Percentiles rank a stretch among this genome's conserved stretches.
These are phyloP conservation scores for Penicillium samsonianum DNA, from an alignment of 495 filamentous ascomycete genomes.

Conservation along the genomic window DNA sequence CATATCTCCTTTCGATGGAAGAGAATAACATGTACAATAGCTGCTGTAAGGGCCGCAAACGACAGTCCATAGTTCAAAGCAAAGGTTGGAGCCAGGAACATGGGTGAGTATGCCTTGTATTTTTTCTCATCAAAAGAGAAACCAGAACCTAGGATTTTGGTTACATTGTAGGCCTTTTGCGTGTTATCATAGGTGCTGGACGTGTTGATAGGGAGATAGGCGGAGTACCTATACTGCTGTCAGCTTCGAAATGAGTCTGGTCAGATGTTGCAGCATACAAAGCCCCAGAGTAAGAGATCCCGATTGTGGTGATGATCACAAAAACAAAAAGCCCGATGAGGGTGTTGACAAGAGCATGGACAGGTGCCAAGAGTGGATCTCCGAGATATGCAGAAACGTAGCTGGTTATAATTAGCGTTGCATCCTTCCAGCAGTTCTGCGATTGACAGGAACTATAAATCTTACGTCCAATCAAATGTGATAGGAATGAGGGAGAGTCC, in stretches of 20 bases:
- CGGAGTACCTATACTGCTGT: slow-evolving; percentile 27
- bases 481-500: slow-evolving; percentile 60
- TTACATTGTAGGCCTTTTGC: slow-evolving; percentile 54
- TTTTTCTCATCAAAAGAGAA: slow-evolving; percentile 55
- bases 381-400: slow-evolving; percentile 57
- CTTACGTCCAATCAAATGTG: slow-evolving; percentile 64
- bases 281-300: slow-evolving; percentile 55
- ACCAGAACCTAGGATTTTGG: slow-evolving; percentile 49
- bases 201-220: slow-evolving; percentile 61
- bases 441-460: neutral
- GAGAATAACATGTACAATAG: slow-evolving; percentile 59
- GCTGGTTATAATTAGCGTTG: slow-evolving; percentile 8
- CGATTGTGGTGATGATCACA: slow-evolving; percentile 49
- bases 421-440: neutral
- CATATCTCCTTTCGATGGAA: slow-evolving; percentile 60
- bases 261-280: slow-evolving; percentile 41
- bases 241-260: neutral
- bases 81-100: slow-evolving; percentile 65
- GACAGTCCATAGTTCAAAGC: slow-evolving; percentile 61
- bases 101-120: slow-evolving; percentile 61
- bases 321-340: slow-evolving; percentile 60
- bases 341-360: slow-evolving; percentile 59
- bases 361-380: slow-evolving; percentile 60
- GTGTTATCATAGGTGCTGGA: slow-evolving; percentile 63
- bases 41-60: slow-evolving; percentile 60